These are phyloP conservation scores for Linum trigynum DNA, from an alignment of 345 rosid genomes.

Conservation along the genomic window DNA sequence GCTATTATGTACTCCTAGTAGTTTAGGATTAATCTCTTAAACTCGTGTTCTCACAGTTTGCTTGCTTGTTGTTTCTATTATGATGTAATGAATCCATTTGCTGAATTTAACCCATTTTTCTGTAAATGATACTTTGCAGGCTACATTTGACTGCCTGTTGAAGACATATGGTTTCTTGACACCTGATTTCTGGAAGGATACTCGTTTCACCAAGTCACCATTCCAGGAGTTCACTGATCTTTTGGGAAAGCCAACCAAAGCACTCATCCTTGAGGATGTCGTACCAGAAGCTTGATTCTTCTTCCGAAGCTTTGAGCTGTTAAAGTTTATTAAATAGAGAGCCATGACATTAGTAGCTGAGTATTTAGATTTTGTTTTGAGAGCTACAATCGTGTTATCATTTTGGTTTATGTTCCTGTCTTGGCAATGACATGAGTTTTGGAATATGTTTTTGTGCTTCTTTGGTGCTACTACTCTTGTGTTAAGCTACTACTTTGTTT, in stretches of 20 bases:
- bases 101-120: too few species aligned
- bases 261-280: not conserved
- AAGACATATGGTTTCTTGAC: not conserved
- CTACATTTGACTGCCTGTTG: conserved; percentile 1
- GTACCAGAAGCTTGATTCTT: not conserved
- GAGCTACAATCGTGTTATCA: not conserved
- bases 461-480: too few species aligned
- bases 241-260: not conserved
- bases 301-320: not conserved
- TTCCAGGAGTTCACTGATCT: conserved; percentile 3
- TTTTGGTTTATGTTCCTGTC: not conserved
- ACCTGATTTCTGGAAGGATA: not conserved
- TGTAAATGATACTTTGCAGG: not conserved
- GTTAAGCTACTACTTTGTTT: too few species aligned
- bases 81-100: too few species aligned
- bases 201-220: not conserved
- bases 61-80: too few species aligned
- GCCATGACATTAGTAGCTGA: not conserved
- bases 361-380: too few species aligned
- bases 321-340: not conserved
- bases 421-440: too few species aligned
- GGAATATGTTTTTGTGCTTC: too few species aligned
- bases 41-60: too few species aligned
- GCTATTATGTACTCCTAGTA: too few species aligned
- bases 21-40: too few species aligned